phyloP scores from a whole-genome alignment of 805 yeast species.

The Candida schatavii region DNA sequence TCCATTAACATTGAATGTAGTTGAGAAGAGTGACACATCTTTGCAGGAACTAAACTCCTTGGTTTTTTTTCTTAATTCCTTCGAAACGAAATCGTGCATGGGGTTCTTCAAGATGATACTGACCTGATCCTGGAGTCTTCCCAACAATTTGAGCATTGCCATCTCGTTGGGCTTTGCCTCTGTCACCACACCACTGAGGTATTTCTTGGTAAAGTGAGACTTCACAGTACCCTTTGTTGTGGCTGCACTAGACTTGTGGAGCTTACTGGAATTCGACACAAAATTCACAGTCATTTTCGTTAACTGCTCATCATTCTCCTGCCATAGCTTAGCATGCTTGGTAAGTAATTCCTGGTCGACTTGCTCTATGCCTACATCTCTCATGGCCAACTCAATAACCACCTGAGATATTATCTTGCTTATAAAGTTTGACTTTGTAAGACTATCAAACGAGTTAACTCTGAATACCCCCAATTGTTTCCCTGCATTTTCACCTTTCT shows the following conservation, averaged over 20 bases:
- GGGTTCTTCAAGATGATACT: conserved; percentile 48
- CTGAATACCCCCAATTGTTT: conserved; percentile 52
- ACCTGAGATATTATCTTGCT: conserved; percentile 47
- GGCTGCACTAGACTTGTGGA: conserved; percentile 43
- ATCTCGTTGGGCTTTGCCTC: conserved; percentile 38
- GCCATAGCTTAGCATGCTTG: conserved; percentile 47
- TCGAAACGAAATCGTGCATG: conserved; percentile 49
- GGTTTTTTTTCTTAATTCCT: conserved; percentile 38
- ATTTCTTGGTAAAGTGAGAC: conserved; percentile 35
- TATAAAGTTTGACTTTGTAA: conserved; percentile 48
- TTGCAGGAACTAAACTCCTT: conserved; percentile 38
- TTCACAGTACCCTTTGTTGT: conserved; percentile 31
- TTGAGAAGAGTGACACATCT: conserved; percentile 43
- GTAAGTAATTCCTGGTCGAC: conserved; percentile 31
- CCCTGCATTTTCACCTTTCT: conserved; percentile 34
- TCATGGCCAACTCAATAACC: conserved; percentile 45
- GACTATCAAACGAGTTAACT: conserved; percentile 48
- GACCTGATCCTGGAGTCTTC: conserved; percentile 45
- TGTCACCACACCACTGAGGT: conserved; percentile 37
- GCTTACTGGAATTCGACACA: conserved; percentile 35
- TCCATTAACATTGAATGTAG: conserved; percentile 58
- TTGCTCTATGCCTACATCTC: conserved; percentile 35
- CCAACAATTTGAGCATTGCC: conserved; percentile 48
- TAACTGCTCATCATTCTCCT: conserved; percentile 41
- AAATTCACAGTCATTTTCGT: conserved; percentile 39